Percentiles rank a stretch among this genome's conserved stretches.
These are phyloP conservation scores for Logfia minima DNA, from an alignment of 129 eudicot genomes.

Conservation along the genomic window DNA sequence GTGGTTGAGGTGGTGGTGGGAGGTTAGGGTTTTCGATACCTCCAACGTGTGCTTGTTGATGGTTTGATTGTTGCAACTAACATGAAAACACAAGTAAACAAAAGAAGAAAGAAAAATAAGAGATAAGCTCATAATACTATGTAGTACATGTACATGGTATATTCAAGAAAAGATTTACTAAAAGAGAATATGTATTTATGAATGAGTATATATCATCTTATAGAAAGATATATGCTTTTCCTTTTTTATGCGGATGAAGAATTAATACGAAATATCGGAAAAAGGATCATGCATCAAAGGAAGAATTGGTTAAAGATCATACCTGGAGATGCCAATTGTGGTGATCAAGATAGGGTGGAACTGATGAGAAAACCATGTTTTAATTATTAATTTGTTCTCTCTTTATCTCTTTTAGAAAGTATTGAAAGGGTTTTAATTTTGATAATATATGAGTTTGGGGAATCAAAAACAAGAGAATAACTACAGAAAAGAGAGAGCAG, in stretches of 20 bases:
- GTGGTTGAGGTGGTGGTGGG: slow-evolving; percentile 39
- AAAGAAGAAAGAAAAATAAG: not conserved
- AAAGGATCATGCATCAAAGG: slow-evolving; percentile 32
- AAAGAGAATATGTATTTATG: slow-evolving; percentile 38
- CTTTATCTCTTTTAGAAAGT: slow-evolving; percentile 55
- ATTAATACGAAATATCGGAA: slow-evolving; percentile 10
- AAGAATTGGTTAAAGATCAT: slow-evolving; percentile 36
- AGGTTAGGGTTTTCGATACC: slow-evolving; percentile 36
- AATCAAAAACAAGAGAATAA: slow-evolving; percentile 49
- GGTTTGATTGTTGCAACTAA: slow-evolving; percentile 52
- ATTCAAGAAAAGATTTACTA: slow-evolving; percentile 38
- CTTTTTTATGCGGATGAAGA: slow-evolving; percentile 25
- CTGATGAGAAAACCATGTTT: slow-evolving; percentile 69
- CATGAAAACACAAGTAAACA: slow-evolving; percentile 10
- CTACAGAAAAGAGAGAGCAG: slow-evolving; percentile 38
- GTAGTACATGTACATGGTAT: slow-evolving; percentile 43
- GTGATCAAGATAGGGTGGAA: slow-evolving; percentile 63
- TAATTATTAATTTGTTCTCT: slow-evolving; percentile 33
- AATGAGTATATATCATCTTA: slow-evolving; percentile 41
- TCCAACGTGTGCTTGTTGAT: slow-evolving; percentile 31
- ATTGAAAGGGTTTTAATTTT: slow-evolving; percentile 43
- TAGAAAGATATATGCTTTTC: slow-evolving; percentile 30
- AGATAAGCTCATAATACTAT: slow-evolving; percentile 4
- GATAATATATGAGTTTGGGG: slow-evolving; percentile 53
- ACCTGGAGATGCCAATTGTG: slow-evolving; percentile 77